Evolutionary conservation across 208 protist species (phyloP).

Genomic region (Kentomonas sorsogonicus): DNA sequence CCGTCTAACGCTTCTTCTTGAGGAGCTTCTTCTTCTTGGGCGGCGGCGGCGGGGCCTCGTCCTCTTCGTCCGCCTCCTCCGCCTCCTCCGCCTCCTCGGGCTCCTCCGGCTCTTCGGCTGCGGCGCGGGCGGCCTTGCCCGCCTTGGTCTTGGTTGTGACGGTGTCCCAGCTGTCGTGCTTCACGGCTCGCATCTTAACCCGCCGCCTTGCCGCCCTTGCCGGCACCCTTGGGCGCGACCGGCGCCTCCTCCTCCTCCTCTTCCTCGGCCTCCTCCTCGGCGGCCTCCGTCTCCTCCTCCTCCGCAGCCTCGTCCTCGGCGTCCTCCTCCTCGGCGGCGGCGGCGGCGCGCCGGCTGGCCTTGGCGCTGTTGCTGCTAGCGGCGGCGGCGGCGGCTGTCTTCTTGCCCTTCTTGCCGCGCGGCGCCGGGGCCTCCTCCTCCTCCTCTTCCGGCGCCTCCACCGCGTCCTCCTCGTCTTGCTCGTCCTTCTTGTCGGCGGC

Average conservation of each 20-base stretch:
- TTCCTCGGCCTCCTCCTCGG: slow-evolving; percentile 11
- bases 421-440: slow-evolving; percentile 16
- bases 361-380: background rate
- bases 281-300: slow-evolving; percentile 18
- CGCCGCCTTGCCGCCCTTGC: slow-evolving; percentile 10
- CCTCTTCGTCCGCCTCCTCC: slow-evolving; percentile 13
- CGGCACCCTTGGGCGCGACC: background rate
- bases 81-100: slow-evolving; percentile 9
- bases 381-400: background rate
- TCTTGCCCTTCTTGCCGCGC: background rate
- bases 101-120: slow-evolving; percentile 16
- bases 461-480: slow-evolving; percentile 11
- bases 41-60: slow-evolving; percentile 16
- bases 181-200: slow-evolving; percentile 24
- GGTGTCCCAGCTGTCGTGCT: slow-evolving; percentile 50
- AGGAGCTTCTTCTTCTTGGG: slow-evolving; percentile 36
- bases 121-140: slow-evolving; percentile 6
- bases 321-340: background rate
- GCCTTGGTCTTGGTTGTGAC: slow-evolving; percentile 1
- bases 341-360: background rate
- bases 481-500: background rate
- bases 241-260: slow-evolving; percentile 5
- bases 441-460: slow-evolving; percentile 16
- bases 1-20: slow-evolving; percentile 25
- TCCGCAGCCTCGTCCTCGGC: background rate